Conservation (phyloP, 495 filamentous ascomycete genomes). For the Viridothelium virens region DNA sequence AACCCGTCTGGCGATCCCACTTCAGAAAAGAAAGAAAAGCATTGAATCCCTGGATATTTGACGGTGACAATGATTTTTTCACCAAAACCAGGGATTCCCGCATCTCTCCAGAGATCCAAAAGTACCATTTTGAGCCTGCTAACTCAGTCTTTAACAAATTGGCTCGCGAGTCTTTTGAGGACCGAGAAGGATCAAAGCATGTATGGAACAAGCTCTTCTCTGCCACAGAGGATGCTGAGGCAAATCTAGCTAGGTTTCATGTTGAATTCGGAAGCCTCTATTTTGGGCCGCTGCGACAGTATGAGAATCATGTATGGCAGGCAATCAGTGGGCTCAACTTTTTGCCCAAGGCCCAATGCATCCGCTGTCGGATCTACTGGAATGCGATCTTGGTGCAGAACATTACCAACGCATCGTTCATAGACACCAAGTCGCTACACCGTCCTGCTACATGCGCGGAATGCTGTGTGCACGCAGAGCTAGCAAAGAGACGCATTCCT, state of each 20-base stretch:
- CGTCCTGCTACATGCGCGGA: neutral
- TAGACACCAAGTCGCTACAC: neutral
- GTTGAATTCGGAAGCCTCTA: neutral
- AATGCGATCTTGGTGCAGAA: neutral
- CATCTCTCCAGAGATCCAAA: neutral
- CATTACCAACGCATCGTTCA: neutral
- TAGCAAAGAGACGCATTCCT: neutral
- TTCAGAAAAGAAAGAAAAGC: neutral
- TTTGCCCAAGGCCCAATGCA: neutral
- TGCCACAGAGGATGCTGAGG: neutral
- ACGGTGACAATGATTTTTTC: neutral
- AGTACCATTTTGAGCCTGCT: constrained; percentile 2
- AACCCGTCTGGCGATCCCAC: neutral
- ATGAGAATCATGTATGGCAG: constrained; percentile 1
- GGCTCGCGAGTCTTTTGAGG: neutral
- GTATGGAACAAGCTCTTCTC: neutral
- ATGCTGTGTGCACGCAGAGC: neutral
- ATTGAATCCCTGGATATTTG: neutral
- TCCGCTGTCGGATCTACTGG: neutral
- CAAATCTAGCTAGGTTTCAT: neutral
- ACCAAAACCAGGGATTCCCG: constrained; percentile 1
- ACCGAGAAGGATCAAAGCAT: neutral
- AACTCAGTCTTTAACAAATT: neutral
- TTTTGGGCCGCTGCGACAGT: neutral
- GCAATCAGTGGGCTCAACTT: neutral